Evolutionary conservation across 2,329 filamentous ascomycete genomes (phyloP).

Genomic region (Pseudohalonectria lignicola): DNA sequence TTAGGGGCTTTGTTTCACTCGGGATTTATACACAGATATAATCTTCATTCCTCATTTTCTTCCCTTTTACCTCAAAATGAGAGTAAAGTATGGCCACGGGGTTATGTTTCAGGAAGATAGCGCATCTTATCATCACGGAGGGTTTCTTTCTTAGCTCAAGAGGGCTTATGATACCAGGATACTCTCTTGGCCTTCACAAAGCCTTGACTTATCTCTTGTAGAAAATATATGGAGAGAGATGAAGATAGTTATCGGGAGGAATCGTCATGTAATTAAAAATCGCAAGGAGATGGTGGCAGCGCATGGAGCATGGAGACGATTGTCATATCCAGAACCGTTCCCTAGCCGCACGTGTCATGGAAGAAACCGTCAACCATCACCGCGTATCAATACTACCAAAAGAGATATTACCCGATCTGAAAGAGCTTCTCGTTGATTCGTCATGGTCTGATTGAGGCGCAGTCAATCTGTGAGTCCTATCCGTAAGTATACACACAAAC

Average conservation of each 20-base stretch:
- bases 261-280: too few relatives aligned
- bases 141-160: neutral
- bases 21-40: constrained; percentile 1
- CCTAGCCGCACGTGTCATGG: too few relatives aligned
- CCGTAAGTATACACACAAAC: too few relatives aligned
- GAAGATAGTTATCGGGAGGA: neutral
- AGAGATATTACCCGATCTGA: too few relatives aligned
- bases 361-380: too few relatives aligned
- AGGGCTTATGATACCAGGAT: neutral
- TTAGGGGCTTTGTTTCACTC: neutral
- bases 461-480: too few relatives aligned
- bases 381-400: too few relatives aligned
- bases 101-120: neutral
- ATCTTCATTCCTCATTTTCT: neutral
- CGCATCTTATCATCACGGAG: neutral
- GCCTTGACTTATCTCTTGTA: neutral
- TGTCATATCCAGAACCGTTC: too few relatives aligned
- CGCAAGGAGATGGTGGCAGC: too few relatives aligned
- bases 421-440: too few relatives aligned
- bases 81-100: neutral
- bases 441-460: too few relatives aligned
- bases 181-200: neutral
- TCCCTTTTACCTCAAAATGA: neutral
- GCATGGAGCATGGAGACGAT: too few relatives aligned
- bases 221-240: neutral